These are phyloP conservation scores for Podaxis pistillaris DNA, from an alignment of 768 basidiomycete genomes.

Conservation along the genomic window DNA sequence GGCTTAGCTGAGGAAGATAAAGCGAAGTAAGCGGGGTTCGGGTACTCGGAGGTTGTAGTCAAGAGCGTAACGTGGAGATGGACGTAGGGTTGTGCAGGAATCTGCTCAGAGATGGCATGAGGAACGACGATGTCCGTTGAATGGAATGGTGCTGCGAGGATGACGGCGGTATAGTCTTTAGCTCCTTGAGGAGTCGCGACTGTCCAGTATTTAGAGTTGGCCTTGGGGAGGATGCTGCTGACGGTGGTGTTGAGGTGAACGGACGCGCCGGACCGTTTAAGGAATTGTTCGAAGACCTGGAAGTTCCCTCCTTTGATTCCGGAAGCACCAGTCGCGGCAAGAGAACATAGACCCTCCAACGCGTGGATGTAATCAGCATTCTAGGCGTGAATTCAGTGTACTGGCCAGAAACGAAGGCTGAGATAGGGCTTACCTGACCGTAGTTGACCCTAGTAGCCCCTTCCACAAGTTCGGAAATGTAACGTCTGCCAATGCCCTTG, in stretches of 20 bases:
- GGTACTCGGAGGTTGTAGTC: conserved; percentile 64
- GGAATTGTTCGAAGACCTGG: conserved; percentile 80
- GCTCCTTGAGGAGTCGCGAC: conserved; percentile 48
- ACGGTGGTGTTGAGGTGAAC: conserved; percentile 72
- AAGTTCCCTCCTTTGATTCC: conserved; percentile 79
- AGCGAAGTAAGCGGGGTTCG: conserved; percentile 70
- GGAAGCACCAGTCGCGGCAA: conserved; percentile 69
- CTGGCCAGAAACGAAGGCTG: background rate
- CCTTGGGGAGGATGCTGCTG: conserved; percentile 44
- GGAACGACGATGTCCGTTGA: conserved; percentile 58
- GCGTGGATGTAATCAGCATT: conserved; percentile 74
- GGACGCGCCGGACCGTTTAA: conserved; percentile 66
- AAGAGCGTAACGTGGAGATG: conserved; percentile 88
- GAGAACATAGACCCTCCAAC: conserved; percentile 65
- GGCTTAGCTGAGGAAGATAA: conserved; percentile 40
- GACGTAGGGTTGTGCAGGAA: conserved; percentile 75
- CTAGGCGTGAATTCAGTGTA: conserved; percentile 28
- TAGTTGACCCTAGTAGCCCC: conserved; percentile 84
- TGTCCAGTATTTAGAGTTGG: conserved; percentile 43
- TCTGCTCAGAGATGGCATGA: conserved; percentile 41
- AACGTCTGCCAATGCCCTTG: conserved; percentile 55
- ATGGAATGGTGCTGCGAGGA: conserved; percentile 87
- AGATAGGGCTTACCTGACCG: conserved; percentile 51
- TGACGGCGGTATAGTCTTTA: conserved; percentile 64
- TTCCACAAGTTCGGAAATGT: conserved; percentile 73